Evolutionary conservation across 768 basidiomycete genomes (phyloP), one percentile per base, ranked within the genome.

Genomic region (Dioszegia hungarica): DNA sequence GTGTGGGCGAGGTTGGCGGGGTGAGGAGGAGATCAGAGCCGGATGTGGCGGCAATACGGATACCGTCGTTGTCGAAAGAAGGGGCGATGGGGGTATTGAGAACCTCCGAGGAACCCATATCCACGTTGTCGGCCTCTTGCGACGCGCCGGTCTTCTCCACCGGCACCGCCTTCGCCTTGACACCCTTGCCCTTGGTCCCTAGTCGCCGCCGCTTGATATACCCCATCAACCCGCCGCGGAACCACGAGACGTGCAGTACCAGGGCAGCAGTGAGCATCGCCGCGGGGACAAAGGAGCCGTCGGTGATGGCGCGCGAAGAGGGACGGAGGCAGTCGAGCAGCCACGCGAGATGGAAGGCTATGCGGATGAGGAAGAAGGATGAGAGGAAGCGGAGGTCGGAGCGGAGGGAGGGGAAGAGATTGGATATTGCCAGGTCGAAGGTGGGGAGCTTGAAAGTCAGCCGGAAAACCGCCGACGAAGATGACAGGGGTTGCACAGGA

Each of bases 171-270:
- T 3, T 36, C 33, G 46, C 17, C 9, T 17, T 40, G 22, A 34
- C 25, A 10, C 29, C 25, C 10, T 11, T 24, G 5, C 11, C 20
- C 12, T 46, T 59, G 19, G 50, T 39, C 9, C 48, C 47, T 20
- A 31, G 9, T 25, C 28, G 25, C 3, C 36, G 34, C 6, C 48
- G 51, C 60, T 77, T 77, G 34, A 80, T 29, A 59, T 83, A 80
- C 0, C 82, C 82, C 57, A 75, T 77, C 41, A 84, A 25, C 53
- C 81, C 83, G 11, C 80, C 80, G 1, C 61, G 49, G 72, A 85
- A 84, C 84, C 84, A 85, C 34, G 77, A 63, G 1, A 77, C 79
- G 59, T 85, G 84, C 45, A 85, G 68, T 9, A 81, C 79, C 33
- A 82, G 77, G 25, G 82, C 79, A 44, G 70, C 57, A 6, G 67